Percentiles rank a stretch among this genome's conserved stretches.
Evolutionary conservation across 805 yeast genomes (phyloP).

Genomic region (Spathaspora girioi): DNA sequence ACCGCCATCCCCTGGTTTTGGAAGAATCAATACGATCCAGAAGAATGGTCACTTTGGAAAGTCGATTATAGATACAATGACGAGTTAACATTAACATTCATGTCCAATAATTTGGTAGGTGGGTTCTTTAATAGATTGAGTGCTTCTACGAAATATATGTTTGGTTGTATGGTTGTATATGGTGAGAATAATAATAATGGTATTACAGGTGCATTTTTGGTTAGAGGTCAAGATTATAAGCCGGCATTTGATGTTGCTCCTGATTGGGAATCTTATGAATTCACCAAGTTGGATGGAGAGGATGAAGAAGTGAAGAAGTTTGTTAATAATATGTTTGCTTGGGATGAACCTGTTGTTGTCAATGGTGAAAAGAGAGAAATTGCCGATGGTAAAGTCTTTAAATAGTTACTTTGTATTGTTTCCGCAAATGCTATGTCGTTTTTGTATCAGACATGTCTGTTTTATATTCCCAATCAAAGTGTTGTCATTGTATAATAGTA

Average conservation of each 20-base stretch:
- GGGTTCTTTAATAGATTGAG: conserved; percentile 95
- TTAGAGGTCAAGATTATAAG: conserved; percentile 86
- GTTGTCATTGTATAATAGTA: no score
- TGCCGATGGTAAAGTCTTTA: conserved; percentile 97
- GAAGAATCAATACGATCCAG: conserved; percentile 81
- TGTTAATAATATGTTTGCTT: conserved; percentile 90
- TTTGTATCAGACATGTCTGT: no score
- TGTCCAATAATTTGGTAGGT: conserved; percentile 97
- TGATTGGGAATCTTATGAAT: conserved; percentile 94
- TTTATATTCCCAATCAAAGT: no score
- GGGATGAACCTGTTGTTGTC: conserved; percentile 90
- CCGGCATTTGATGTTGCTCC: conserved; percentile 99
- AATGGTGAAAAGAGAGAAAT: conserved; percentile 82
- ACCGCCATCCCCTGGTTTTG: conserved; percentile 97
- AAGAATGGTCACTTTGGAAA: conserved; percentile 93
- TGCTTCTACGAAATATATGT: conserved; percentile 90
- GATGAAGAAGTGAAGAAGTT: conserved; percentile 75
- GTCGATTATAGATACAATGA: conserved; percentile 97
- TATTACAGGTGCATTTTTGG: conserved; percentile 89
- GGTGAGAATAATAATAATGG: conserved; percentile 99
- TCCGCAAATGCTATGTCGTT: no score
- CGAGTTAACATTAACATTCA: conserved; percentile 93
- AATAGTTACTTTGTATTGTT: conserved; percentile 47
- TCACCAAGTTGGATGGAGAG: conserved; percentile 77
- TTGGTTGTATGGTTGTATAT: conserved; percentile 90